Evolutionary conservation across 306 rosid species (phyloP), one percentile per base, ranked within the genome.

Genomic region (Arachis stenosperma): DNA sequence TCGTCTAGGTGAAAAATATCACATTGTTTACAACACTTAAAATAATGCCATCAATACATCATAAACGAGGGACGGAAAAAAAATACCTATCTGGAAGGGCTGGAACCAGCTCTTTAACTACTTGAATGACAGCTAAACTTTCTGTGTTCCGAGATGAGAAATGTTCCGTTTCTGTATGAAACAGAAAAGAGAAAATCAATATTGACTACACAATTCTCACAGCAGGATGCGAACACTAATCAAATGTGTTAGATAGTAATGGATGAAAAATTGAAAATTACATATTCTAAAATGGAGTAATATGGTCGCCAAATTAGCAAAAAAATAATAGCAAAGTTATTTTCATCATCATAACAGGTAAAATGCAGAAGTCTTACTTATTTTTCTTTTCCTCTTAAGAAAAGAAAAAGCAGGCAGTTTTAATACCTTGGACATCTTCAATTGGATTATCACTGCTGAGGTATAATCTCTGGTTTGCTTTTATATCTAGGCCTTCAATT

Each of bases 11-110:
- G 51, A 70, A 58, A 10, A 67, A 36, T 66, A 79, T 44, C 64
- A 62, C 22, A 29, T 42, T 37, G 58, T 27, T 37, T 57, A 73
- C 4, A 47, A 44, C 11, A 50, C 43, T 56, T 22, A 44, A 29
- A 56, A 42, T 22, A 17, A 75, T 43, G 54, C 60, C 41, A 46
- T 17, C 42, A 71, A 42, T 33, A 33, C 37, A 33, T 33, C 37
- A 33, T 46, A 58, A 51, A 52, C 42, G 58, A 60, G 12, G 66
- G 74, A 77, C 27, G 68, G 57, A 78, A 46, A 78, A 46, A 57
- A 78, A 56, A 37, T 86, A 93, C 97, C 95, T 89, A 53, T 85
- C 62, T 36, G 96, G 71, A 73, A 79, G 73, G 53, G 79, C 67
- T 65, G 82, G 82, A 79, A 88, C 65, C 53, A 88, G 68, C 80